A percentile compares a stretch with the other conserved stretches of the same genome.
These are phyloP conservation scores for Salvia miltiorrhiza DNA, from an alignment of 257 asterid species.

Conservation along the genomic window DNA sequence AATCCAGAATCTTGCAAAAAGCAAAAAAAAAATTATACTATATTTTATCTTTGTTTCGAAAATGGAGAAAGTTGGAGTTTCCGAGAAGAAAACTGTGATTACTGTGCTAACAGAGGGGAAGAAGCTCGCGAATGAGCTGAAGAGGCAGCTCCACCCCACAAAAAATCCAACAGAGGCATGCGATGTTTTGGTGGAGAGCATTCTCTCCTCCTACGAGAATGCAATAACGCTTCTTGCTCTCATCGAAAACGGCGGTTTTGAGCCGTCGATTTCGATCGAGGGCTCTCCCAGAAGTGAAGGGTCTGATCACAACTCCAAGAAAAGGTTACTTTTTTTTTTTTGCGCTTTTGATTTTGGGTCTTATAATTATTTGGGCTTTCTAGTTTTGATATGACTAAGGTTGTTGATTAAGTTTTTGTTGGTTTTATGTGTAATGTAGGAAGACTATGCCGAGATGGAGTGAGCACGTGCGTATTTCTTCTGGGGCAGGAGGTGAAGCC, in stretches of 20 bases:
- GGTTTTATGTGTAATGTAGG: conserved; percentile 39
- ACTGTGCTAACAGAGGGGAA: conserved; percentile 58
- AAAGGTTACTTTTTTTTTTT: conserved; percentile 35
- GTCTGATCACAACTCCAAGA: conserved; percentile 40
- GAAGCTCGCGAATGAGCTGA: conserved; percentile 66
- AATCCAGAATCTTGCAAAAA: not conserved
- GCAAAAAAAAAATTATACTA: not conserved
- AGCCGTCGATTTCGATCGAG: conserved; percentile 27
- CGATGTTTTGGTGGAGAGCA: conserved; percentile 41
- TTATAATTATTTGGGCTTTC: not conserved
- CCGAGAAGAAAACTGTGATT: conserved; percentile 31
- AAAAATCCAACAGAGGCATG: conserved; percentile 29
- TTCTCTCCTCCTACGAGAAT: conserved; percentile 58
- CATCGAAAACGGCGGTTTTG: conserved; percentile 22
- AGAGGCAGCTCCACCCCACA: conserved; percentile 36
- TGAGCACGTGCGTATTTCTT: conserved; percentile 43
- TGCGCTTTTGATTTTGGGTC: not conserved
- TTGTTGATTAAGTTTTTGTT: not conserved
- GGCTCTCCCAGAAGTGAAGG: conserved; percentile 43
- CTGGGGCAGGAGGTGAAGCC: conserved; percentile 46
- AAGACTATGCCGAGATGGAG: conserved; percentile 54
- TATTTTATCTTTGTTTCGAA: not conserved
- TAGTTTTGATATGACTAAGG: not conserved
- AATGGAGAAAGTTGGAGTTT: conserved; percentile 44
- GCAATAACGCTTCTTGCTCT: conserved; percentile 51